These are phyloP conservation scores for Daldinia grandis DNA, from an alignment of 495 filamentous ascomycete species.

Conservation along the genomic window DNA sequence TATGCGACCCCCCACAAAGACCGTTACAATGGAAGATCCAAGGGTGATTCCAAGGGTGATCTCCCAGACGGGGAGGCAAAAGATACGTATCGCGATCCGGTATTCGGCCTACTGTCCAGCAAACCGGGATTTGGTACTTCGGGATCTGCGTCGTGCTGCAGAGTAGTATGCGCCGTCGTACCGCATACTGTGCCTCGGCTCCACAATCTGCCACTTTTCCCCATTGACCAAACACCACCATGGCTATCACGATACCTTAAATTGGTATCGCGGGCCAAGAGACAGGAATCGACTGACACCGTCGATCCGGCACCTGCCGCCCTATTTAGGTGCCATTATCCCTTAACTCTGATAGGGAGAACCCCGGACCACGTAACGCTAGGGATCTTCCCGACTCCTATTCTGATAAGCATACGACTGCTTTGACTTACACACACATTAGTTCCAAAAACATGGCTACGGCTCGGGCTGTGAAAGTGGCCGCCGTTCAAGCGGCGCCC, in stretches of 20 bases:
- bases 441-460: conserved; percentile 34
- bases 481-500: conserved; percentile 56
- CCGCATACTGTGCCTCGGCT: conserved; percentile 20
- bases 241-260: neutral
- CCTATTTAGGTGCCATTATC: neutral
- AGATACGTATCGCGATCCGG: conserved; percentile 27
- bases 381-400: conserved; percentile 6
- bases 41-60: conserved; percentile 22
- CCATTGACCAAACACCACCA: conserved; percentile 31
- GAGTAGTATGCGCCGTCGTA: conserved; percentile 34
- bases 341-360: conserved; percentile 10
- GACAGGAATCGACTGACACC: conserved; percentile 10
- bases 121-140: conserved; percentile 45
- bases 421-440: conserved; percentile 11
- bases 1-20: conserved; percentile 29
- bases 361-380: neutral
- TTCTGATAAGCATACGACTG: neutral
- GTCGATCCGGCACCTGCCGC: conserved; percentile 31
- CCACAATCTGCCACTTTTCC: conserved; percentile 26
- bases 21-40: conserved; percentile 29
- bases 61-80: conserved; percentile 16
- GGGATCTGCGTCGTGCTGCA: conserved; percentile 44
- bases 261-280: conserved; percentile 12
- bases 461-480: conserved; percentile 40
- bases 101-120: conserved; percentile 34